Conservation (phyloP, 805 yeast genomes). For the Lipomyces mesembrius region DNA sequence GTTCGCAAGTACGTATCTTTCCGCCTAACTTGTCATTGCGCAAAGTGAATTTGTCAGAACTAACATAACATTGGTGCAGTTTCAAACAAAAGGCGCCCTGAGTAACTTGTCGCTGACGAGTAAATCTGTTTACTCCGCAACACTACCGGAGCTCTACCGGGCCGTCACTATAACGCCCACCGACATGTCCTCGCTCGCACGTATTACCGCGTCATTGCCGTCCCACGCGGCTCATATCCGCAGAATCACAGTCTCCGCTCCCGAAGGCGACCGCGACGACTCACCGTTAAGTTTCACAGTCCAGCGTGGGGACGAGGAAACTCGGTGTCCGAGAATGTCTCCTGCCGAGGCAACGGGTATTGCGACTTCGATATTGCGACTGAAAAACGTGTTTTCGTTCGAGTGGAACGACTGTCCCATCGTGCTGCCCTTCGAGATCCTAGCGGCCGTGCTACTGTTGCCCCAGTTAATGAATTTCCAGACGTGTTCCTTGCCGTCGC, state of each 20-base stretch:
- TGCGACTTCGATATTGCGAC: constrained; percentile 8
- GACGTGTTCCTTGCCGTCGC: constrained; percentile 28
- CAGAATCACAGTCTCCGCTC: constrained; percentile 8
- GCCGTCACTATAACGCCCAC: constrained; percentile 18
- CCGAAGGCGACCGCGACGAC: not conserved
- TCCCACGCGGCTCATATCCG: constrained; percentile 16
- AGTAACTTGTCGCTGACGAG: constrained; percentile 20
- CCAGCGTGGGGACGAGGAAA: not conserved
- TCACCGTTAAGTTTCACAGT: not conserved
- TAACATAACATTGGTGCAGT: not conserved
- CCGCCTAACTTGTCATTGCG: not conserved
- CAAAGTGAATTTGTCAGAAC: not conserved
- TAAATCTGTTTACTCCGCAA: constrained; percentile 13
- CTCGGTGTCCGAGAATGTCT: constrained; percentile 2
- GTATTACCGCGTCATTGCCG: constrained; percentile 11
- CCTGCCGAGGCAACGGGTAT: not conserved
- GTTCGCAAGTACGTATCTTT: constrained; percentile 23
- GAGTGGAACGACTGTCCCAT: constrained; percentile 31
- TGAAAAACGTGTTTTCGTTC: constrained; percentile 9
- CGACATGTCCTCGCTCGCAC: constrained; percentile 11
- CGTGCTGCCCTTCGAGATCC: constrained; percentile 22
- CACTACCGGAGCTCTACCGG: constrained; percentile 31
- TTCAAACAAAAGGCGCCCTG: constrained; percentile 15
- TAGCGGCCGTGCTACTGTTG: constrained; percentile 13
- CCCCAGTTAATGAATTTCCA: constrained; percentile 20